Evolutionary conservation across 1,284 basidiomycete genomes (phyloP).

Genomic region (Omphalotus olearius): DNA sequence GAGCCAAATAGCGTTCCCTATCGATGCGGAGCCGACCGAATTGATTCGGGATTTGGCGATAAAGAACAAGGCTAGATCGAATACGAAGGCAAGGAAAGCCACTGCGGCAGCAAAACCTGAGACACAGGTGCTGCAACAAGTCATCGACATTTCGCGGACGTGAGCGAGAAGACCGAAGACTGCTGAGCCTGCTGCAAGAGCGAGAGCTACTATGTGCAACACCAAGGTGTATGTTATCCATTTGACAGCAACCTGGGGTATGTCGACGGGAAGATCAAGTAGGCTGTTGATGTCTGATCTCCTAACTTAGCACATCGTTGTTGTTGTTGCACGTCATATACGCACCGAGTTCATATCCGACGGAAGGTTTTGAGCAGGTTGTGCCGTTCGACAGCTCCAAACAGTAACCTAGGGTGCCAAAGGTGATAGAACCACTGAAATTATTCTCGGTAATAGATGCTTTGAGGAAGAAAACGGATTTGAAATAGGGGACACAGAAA

Average conservation of each 20-base stretch:
- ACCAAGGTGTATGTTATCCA: constrained; percentile 89
- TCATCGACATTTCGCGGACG: constrained; percentile 79
- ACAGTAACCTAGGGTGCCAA: constrained; percentile 88
- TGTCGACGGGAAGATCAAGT: constrained; percentile 57
- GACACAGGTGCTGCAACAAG: constrained; percentile 79
- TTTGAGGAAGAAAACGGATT: constrained; percentile 81
- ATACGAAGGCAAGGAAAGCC: constrained; percentile 78
- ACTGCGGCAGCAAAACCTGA: constrained; percentile 75
- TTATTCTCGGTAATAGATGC: constrained; percentile 53
- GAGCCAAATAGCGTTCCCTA: constrained; percentile 83
- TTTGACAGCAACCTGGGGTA: constrained; percentile 78
- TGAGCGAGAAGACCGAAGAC: constrained; percentile 82
- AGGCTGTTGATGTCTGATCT: constrained; percentile 72
- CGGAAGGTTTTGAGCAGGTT: constrained; percentile 71
- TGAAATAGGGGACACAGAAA: constrained; percentile 84
- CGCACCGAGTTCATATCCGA: constrained; percentile 84
- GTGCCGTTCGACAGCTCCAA: constrained; percentile 47
- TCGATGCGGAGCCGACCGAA: constrained; percentile 64
- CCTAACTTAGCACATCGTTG: constrained; percentile 1
- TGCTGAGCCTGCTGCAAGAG: constrained; percentile 64
- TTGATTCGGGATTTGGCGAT: constrained; percentile 77
- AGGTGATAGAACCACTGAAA: constrained; percentile 60
- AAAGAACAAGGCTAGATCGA: constrained; percentile 85
- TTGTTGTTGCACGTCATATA: constrained; percentile 11
- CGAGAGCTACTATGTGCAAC: constrained; percentile 82